Conservation (phyloP, 2,329 filamentous ascomycete species). For the Dryadomyces sulphureus region DNA sequence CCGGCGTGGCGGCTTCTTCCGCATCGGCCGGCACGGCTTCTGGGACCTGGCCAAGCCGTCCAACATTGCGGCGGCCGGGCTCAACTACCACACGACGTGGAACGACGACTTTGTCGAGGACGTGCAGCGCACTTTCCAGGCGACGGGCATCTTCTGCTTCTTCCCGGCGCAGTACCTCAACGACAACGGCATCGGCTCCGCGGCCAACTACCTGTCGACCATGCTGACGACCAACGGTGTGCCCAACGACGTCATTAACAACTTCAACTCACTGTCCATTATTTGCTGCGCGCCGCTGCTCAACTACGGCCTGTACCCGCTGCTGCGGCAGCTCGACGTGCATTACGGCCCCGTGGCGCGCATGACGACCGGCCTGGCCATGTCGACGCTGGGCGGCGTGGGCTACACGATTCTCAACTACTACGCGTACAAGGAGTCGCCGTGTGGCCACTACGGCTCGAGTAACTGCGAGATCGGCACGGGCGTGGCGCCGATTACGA, state of each 20-base stretch:
- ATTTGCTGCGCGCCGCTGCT: conserved; percentile 61
- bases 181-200: conserved; percentile 34
- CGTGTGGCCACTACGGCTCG: conserved; percentile 26
- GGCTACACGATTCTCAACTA: conserved; percentile 27
- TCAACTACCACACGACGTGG: conserved; percentile 33
- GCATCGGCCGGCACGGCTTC: conserved; percentile 29
- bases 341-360: conserved; percentile 62
- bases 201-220: conserved; percentile 31
- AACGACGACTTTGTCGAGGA: conserved; percentile 24
- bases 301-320: conserved; percentile 53
- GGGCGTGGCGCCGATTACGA: conserved; percentile 28
- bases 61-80: conserved; percentile 27
- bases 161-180: conserved; percentile 29
- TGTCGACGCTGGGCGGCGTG: conserved; percentile 31
- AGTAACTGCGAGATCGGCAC: conserved; percentile 18
- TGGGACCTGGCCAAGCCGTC: conserved; percentile 60
- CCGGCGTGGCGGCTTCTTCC: conserved; percentile 22
- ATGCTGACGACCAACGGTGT: conserved; percentile 44
- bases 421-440: conserved; percentile 26
- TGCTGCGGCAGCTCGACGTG: conserved; percentile 47
- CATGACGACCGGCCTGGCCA: conserved; percentile 42
- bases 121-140: conserved; percentile 51
- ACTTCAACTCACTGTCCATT: conserved; percentile 59
- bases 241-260: conserved; percentile 63
- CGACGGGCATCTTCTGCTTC: conserved; percentile 53